phyloP scores from a whole-genome alignment of 2,329 filamentous ascomycete genomes.

The Trichoderma atrobrunneum region DNA sequence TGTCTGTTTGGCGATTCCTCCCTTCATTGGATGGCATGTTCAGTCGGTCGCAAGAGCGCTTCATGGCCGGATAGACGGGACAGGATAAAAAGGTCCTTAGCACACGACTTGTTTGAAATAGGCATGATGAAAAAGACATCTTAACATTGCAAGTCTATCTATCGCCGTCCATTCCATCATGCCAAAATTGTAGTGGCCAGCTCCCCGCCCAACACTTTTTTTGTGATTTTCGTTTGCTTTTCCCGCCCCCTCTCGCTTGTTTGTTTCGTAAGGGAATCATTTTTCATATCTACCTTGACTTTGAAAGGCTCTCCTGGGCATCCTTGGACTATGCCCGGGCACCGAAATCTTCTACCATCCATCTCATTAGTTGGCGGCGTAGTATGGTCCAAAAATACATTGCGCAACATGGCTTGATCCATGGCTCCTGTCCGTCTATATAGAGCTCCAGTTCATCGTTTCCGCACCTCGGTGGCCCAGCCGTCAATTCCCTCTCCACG shows the following conservation, averaged over 20 bases:
- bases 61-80: not conserved
- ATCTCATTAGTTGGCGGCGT: not conserved
- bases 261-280: not conserved
- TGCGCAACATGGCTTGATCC: not conserved
- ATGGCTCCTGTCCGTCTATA: conserved; percentile 9
- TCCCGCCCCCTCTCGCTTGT: not conserved
- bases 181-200: not conserved
- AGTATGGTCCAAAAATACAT: not conserved
- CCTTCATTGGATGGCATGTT: not conserved
- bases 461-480: conserved; percentile 87
- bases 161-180: conserved; percentile 16
- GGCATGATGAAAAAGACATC: not conserved
- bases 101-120: not conserved
- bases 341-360: not conserved
- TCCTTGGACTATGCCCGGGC: not conserved
- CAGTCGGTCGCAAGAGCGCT: not conserved
- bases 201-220: not conserved
- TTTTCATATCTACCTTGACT: not conserved
- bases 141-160: conserved; percentile 25
- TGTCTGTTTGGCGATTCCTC: not conserved
- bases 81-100: not conserved
- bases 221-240: not conserved
- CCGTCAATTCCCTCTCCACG: conserved; percentile 91
- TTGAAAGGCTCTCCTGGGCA: not conserved
- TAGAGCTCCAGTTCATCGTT: conserved; percentile 51